phyloP scores from a whole-genome alignment of 2,329 filamentous ascomycete species.

The Periconia digitata region DNA sequence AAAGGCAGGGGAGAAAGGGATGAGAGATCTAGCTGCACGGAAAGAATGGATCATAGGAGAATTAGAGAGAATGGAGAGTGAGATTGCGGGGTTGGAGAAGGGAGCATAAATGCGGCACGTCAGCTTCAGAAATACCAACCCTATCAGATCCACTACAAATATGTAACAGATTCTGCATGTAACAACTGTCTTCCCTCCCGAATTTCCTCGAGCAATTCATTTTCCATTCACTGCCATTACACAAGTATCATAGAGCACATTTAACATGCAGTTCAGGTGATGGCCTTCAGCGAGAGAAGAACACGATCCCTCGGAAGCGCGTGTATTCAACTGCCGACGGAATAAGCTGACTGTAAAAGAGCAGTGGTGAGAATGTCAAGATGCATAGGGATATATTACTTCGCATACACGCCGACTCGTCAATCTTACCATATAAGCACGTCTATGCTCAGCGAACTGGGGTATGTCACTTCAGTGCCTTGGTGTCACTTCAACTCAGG shows the following conservation, averaged over 20 bases:
- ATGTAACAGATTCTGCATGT: too few relatives aligned
- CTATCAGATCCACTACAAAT: background rate
- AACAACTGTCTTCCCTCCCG: too few relatives aligned
- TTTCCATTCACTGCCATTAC: too few relatives aligned
- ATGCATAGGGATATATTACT: background rate
- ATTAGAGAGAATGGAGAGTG: slow-evolving; percentile 33
- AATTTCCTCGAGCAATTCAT: too few relatives aligned
- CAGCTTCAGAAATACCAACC: background rate
- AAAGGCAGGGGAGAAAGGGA: slow-evolving; percentile 34
- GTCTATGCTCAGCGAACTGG: too few relatives aligned
- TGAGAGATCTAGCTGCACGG: slow-evolving; percentile 44
- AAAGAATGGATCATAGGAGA: slow-evolving; percentile 42
- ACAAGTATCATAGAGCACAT: too few relatives aligned
- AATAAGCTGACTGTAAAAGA: background rate
- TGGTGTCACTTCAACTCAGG: too few relatives aligned
- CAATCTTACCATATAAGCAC: slow-evolving; percentile 6
- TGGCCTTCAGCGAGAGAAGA: too few relatives aligned
- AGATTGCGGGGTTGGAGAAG: slow-evolving; percentile 31
- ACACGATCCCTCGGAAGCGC: too few relatives aligned
- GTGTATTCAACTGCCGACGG: background rate
- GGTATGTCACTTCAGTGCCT: too few relatives aligned
- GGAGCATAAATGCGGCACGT: background rate
- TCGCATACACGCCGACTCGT: slow-evolving; percentile 2
- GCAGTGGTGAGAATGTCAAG: background rate
- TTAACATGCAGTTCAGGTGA: too few relatives aligned